phyloP scores from a whole-genome alignment of 257 asterid genomes.

The Petunia secreta region DNA sequence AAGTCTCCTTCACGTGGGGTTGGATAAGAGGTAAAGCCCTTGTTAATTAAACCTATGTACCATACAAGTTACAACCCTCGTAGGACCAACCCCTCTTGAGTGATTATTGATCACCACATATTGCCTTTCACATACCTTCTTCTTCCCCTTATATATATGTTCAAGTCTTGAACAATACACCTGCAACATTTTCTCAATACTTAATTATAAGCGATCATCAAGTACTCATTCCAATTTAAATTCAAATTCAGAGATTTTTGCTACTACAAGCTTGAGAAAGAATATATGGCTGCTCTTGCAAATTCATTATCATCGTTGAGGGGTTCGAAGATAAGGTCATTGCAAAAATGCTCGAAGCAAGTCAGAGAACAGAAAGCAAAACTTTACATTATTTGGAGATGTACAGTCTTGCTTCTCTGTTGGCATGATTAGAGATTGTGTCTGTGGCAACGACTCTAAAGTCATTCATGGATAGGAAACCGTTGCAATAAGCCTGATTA shows the following conservation, averaged over 20 bases:
- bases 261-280: background rate
- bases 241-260: background rate
- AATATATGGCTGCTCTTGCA: constrained; percentile 48
- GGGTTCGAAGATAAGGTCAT: constrained; percentile 55
- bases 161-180: constrained; percentile 17
- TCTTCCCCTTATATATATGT: background rate
- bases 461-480: background rate
- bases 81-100: background rate
- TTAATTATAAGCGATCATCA: too few relatives aligned
- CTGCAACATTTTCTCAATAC: too few relatives aligned
- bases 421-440: constrained; percentile 40
- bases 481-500: background rate
- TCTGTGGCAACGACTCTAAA: background rate
- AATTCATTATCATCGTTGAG: constrained; percentile 30
- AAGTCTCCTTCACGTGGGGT: constrained; percentile 60
- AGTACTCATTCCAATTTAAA: constrained; percentile 16
- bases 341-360: constrained; percentile 70
- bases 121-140: constrained; percentile 37
- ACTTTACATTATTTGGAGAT: constrained; percentile 83
- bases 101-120: constrained; percentile 45
- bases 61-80: background rate
- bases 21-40: constrained; percentile 51
- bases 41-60: constrained; percentile 40
- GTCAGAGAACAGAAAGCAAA: constrained; percentile 72
- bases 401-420: constrained; percentile 67